These are phyloP conservation scores for Aspergillus sp. DNA, from an alignment of 2,329 filamentous ascomycete species.

Conservation along the genomic window DNA sequence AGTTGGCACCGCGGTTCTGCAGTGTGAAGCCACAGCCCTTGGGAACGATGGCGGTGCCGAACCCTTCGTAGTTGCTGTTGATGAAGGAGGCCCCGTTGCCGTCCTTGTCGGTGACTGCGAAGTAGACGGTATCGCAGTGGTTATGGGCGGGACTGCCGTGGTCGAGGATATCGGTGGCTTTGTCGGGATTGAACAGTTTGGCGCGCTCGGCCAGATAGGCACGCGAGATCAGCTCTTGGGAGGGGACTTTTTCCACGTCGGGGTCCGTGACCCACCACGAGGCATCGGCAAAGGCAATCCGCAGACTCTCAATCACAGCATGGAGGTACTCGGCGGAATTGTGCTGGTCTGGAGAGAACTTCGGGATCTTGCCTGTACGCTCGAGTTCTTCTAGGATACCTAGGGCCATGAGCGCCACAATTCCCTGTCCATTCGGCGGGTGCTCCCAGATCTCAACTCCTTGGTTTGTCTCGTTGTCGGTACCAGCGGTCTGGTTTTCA, in stretches of 20 bases:
- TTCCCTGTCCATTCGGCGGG: slow-evolving; percentile 92
- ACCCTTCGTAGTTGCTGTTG: slow-evolving; percentile 85
- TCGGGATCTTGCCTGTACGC: slow-evolving; percentile 68
- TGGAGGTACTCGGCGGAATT: slow-evolving; percentile 82
- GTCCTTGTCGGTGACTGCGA: slow-evolving; percentile 73
- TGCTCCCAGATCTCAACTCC: slow-evolving; percentile 89
- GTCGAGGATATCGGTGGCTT: slow-evolving; percentile 52
- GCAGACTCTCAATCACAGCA: slow-evolving; percentile 79
- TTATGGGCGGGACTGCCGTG: slow-evolving; percentile 83
- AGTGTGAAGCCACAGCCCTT: slow-evolving; percentile 85
- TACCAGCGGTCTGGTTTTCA: slow-evolving; percentile 44
- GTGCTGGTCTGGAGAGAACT: slow-evolving; percentile 68
- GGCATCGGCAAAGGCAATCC: slow-evolving; percentile 86
- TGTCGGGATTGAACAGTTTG: slow-evolving; percentile 58
- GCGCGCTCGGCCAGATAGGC: slow-evolving; percentile 70
- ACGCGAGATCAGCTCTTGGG: slow-evolving; percentile 65
- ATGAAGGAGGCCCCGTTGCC: slow-evolving; percentile 96
- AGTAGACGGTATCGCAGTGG: slow-evolving; percentile 92
- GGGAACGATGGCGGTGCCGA: slow-evolving; percentile 85
- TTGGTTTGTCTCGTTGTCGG: slow-evolving; percentile 41
- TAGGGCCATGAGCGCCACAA: slow-evolving; percentile 89
- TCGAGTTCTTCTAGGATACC: slow-evolving; percentile 89
- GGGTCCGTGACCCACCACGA: slow-evolving; percentile 90
- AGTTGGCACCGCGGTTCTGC: slow-evolving; percentile 89
- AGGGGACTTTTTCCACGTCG: slow-evolving; percentile 66